A percentile compares a stretch with the other conserved stretches of the same genome.
Conservation (phyloP, 2,329 filamentous ascomycete species). For the Colletotrichum agaves region DNA sequence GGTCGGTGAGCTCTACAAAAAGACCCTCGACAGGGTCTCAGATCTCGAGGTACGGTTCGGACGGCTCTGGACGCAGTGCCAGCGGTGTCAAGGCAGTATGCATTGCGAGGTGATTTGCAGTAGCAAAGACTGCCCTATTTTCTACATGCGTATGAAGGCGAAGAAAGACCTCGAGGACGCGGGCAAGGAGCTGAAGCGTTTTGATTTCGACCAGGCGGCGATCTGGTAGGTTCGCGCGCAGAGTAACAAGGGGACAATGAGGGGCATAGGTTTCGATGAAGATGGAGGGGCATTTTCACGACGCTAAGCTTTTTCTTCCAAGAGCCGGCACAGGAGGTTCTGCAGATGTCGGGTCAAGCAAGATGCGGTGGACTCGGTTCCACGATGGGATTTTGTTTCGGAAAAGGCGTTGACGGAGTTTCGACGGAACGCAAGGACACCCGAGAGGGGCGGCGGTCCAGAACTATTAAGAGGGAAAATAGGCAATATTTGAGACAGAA, state of each 20-base stretch:
- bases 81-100: slow-evolving; percentile 96
- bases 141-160: slow-evolving; percentile 99
- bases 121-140: slow-evolving; percentile 96
- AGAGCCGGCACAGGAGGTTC: slow-evolving; percentile 24
- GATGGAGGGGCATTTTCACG: not conserved
- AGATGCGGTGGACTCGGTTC: slow-evolving; percentile 8
- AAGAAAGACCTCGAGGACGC: slow-evolving; percentile 98
- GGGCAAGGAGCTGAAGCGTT: slow-evolving; percentile 87
- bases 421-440: not conserved
- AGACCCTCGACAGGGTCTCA: slow-evolving; percentile 86
- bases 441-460: not conserved
- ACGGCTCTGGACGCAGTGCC: slow-evolving; percentile 96
- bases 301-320: slow-evolving; percentile 25
- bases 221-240: slow-evolving; percentile 56
- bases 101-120: slow-evolving; percentile 99
- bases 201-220: slow-evolving; percentile 85
- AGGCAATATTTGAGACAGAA: slow-evolving; percentile 4
- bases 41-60: slow-evolving; percentile 95
- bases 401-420: slow-evolving; percentile 22
- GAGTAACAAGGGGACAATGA: not conserved
- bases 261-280: slow-evolving; percentile 8
- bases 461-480: not conserved
- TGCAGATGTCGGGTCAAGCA: slow-evolving; percentile 14
- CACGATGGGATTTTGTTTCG: slow-evolving; percentile 20
- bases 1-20: slow-evolving; percentile 92